Conservation (phyloP, 2,329 filamentous ascomycete species). For the Davidsoniella virescens region DNA sequence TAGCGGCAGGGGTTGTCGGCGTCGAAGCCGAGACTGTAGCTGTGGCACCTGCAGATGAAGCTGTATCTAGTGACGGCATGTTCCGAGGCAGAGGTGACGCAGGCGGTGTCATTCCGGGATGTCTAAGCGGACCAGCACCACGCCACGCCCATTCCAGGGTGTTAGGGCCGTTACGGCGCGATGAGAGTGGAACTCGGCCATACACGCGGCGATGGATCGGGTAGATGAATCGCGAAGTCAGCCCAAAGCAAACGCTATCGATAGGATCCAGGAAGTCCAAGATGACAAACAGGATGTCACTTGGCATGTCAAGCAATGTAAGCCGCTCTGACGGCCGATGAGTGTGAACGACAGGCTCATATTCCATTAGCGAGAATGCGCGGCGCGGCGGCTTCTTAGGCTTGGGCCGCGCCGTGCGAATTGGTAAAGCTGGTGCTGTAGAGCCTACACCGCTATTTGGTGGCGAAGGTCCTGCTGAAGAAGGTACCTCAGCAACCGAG, state of each 20-base stretch:
- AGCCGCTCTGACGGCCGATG: slow-evolving; percentile 31
- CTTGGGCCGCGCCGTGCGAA: slow-evolving; percentile 7
- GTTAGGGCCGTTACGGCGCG: slow-evolving; percentile 43
- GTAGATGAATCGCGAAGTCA: slow-evolving; percentile 42
- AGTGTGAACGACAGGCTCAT: slow-evolving; percentile 34
- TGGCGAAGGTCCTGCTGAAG: slow-evolving; percentile 18
- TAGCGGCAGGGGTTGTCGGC: slow-evolving; percentile 3
- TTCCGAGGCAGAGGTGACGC: slow-evolving; percentile 8
- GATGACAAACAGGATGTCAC: slow-evolving; percentile 43
- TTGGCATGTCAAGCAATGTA: slow-evolving; percentile 35
- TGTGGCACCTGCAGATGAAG: slow-evolving; percentile 11
- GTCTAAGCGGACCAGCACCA: slow-evolving; percentile 30
- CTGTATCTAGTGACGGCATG: slow-evolving; percentile 7
- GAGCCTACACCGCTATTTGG: not conserved
- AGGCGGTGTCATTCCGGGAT: slow-evolving; percentile 12
- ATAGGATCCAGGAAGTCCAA: slow-evolving; percentile 49
- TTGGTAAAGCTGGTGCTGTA: slow-evolving; percentile 17
- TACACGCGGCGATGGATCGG: slow-evolving; percentile 40
- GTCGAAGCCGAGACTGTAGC: not conserved
- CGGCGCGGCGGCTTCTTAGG: slow-evolving; percentile 27
- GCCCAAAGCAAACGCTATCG: slow-evolving; percentile 44
- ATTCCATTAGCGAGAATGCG: slow-evolving; percentile 45
- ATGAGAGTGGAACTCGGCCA: slow-evolving; percentile 38
- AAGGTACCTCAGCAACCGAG: not conserved
- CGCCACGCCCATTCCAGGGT: slow-evolving; percentile 49